Evolutionary conservation across 192 early-diverging fungal species (phyloP).

Genomic region (Chytriomyces hyalinus): DNA sequence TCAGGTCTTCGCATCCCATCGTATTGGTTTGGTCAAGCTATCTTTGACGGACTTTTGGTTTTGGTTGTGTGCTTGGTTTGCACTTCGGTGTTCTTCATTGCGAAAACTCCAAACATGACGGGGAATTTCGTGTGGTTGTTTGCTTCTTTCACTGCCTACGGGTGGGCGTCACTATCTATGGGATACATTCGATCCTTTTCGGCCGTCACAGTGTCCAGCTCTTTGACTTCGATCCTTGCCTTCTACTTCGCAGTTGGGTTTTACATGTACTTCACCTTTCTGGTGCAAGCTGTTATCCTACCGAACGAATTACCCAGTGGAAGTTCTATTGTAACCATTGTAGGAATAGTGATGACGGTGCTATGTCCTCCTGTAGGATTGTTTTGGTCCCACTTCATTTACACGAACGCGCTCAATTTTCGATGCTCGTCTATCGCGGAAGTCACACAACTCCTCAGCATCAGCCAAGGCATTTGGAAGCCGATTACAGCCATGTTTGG

Average conservation of each 20-base stretch:
- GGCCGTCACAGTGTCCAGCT: neutral
- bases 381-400: neutral
- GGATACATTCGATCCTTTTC: neutral
- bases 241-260: constrained; percentile 1
- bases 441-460: neutral
- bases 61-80: neutral
- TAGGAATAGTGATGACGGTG: neutral
- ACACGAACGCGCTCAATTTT: constrained; percentile 1
- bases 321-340: neutral
- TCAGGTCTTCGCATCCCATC: neutral
- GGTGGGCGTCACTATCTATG: neutral
- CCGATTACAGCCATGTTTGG: neutral
- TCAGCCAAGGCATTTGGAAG: neutral
- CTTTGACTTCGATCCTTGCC: neutral
- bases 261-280: constrained; percentile 4
- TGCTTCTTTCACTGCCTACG: neutral
- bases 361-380: neutral
- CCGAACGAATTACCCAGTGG: neutral
- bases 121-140: constrained; percentile 3
- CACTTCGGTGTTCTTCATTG: neutral
- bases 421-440: neutral
- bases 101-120: constrained; percentile 1
- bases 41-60: neutral
- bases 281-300: neutral
- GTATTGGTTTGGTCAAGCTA: neutral